Percentiles rank a stretch among this genome's conserved stretches.
Evolutionary conservation across 1,139 yeast species (phyloP).

Genomic region (Pichia sp.): DNA sequence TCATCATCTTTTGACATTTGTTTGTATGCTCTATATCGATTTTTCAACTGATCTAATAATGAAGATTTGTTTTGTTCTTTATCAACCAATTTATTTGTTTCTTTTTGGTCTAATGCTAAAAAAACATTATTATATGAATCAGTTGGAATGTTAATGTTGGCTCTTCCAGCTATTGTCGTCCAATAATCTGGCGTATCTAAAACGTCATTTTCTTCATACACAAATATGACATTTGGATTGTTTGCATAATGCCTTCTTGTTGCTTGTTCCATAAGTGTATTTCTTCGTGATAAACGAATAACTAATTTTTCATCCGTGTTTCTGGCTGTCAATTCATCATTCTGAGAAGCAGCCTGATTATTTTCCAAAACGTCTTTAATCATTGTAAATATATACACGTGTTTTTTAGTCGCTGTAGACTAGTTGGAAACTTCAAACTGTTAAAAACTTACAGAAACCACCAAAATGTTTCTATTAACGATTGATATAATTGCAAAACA

Average conservation of each 20-base stretch:
- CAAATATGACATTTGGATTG: constrained; percentile 15
- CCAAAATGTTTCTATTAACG: no score
- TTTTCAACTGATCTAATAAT: constrained; percentile 13
- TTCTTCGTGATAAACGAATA: constrained; percentile 12
- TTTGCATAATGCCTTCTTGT: constrained; percentile 19
- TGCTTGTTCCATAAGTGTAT: constrained; percentile 15
- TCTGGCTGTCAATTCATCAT: background rate
- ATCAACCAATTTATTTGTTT: background rate
- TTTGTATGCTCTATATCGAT: constrained; percentile 20
- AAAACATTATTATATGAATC: background rate
- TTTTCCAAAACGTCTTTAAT: background rate
- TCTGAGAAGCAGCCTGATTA: background rate
- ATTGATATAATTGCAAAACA: no score
- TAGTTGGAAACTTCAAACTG: no score
- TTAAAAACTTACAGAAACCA: no score
- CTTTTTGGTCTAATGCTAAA: background rate
- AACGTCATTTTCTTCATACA: constrained; percentile 14
- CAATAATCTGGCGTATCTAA: constrained; percentile 22
- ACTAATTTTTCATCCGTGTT: background rate
- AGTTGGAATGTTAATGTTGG: constrained; percentile 20
- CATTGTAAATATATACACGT: no score
- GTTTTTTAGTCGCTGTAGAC: no score
- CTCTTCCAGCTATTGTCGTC: constrained; percentile 24
- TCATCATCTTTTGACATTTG: constrained; percentile 24
- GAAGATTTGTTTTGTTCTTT: background rate